Base-by-base conservation (phyloP, 140 eudicot genomes). In the Senecio squalidus region DNA sequence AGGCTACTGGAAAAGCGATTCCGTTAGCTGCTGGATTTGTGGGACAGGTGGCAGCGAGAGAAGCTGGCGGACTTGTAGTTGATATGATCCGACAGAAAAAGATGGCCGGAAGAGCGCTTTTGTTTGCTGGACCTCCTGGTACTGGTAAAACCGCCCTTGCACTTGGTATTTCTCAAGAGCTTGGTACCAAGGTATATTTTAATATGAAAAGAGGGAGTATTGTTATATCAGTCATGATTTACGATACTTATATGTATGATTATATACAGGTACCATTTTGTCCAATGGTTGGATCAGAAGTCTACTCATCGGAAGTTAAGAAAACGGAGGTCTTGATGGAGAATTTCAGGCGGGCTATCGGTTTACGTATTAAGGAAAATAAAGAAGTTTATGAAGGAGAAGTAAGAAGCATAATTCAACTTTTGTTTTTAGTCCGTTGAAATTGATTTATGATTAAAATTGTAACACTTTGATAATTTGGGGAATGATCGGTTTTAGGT, bases 211-310 rank as follows among this genome's bases (percentile, higher is more conserved):
- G 16, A 40, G 14, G 15, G 4, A 40, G 10, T 31, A 1, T 56
- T 56, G 4, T 20, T 20, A 9, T 36, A 23, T 38, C 7, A 1
- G 11, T 58, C 4, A 26, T 58, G 50, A 23, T 22, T 58, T 33
- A 22, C 17, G n/a, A n/a, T n/a, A n/a, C n/a, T n/a, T 16, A 6
- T n/a, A 13, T 28, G 26, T 44, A 61, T 46, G 5, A 31, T 47
- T 28, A 30, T 55, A 20, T 48, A 52, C 58, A 92, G 98, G 98
- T 92, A 41, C 99, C 99, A 4, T 88, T 92, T 65, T 92, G 99
- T 74, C 99, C 99, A 6, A 92, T 92, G 99, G 99, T 92, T 68
- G 99, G 99, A 21, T 92, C 99, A 6, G 99, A 92, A 78, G 99
- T 92, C 14, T 92, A 92, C 75, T 92, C 99, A 34, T 84, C 99